Percentiles rank a stretch among this genome's conserved stretches.
Conservation (phyloP, 805 yeast genomes). For the Kodamaea kaohsiungensis region DNA sequence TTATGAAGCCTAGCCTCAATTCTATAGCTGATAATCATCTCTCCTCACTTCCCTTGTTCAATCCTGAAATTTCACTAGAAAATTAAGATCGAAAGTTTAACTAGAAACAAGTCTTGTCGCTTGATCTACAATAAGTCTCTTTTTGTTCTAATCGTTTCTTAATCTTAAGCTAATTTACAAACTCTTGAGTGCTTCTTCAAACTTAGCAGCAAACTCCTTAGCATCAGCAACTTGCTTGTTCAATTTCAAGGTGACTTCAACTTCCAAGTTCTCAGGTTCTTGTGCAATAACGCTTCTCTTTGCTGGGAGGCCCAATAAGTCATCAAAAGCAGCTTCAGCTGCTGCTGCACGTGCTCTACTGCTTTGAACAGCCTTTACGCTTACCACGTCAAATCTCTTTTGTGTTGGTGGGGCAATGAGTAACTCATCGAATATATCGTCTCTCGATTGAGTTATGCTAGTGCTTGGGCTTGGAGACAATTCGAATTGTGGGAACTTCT, state of each 20-base stretch:
- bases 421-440: constrained; percentile 41
- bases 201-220: constrained; percentile 34
- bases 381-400: constrained; percentile 36
- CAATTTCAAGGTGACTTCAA: constrained; percentile 35
- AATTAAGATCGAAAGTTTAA: too few species aligned
- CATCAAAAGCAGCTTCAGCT: constrained; percentile 28
- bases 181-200: constrained; percentile 23
- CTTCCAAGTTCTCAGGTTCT: constrained; percentile 11
- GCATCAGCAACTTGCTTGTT: constrained; percentile 34
- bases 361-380: constrained; percentile 12
- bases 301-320: constrained; percentile 34
- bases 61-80: too few species aligned
- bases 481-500: constrained; percentile 38
- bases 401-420: constrained; percentile 36
- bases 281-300: not conserved
- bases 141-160: constrained; percentile 22
- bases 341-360: not conserved
- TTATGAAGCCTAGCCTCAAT: too few species aligned
- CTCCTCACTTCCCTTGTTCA: too few species aligned
- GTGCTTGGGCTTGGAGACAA: constrained; percentile 30
- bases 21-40: too few species aligned
- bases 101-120: too few species aligned
- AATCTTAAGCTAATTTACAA: not conserved
- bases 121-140: constrained; percentile 13
- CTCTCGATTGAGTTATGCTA: constrained; percentile 8